Evolutionary conservation across 805 yeast genomes (phyloP).

Genomic region (Sungouiella blattae): DNA sequence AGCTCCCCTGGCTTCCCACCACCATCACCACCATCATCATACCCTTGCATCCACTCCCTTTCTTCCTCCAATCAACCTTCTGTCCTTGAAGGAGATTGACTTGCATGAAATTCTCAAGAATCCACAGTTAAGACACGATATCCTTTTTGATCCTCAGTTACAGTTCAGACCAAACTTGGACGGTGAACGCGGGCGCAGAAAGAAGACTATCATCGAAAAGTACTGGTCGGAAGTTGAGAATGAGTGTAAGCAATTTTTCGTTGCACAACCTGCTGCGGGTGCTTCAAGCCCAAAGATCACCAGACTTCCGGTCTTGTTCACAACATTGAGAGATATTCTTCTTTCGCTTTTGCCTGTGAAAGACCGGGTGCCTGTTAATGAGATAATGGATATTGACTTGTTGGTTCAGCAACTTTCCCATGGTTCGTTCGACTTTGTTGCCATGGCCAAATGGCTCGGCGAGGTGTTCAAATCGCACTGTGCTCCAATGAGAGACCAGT

Average conservation of each 20-base stretch:
- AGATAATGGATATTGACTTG: constrained; percentile 72
- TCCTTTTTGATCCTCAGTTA: constrained; percentile 84
- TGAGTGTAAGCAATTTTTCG: constrained; percentile 54
- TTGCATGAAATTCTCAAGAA: constrained; percentile 83
- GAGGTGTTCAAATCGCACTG: constrained; percentile 81
- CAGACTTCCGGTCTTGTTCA: constrained; percentile 65
- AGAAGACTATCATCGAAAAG: constrained; percentile 69
- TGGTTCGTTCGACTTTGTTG: constrained; percentile 69
- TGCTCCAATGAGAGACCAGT: constrained; percentile 91
- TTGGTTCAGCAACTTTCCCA: constrained; percentile 70
- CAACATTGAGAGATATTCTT: constrained; percentile 74
- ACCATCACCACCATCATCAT: constrained; percentile 11
- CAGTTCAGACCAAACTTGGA: constrained; percentile 90
- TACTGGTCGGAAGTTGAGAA: constrained; percentile 77
- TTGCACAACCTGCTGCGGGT: constrained; percentile 14
- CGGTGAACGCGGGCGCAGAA: constrained; percentile 83
- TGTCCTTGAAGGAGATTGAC: constrained; percentile 80
- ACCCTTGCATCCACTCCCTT: constrained; percentile 31
- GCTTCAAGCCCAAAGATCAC: constrained; percentile 23
- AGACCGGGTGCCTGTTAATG: constrained; percentile 63
- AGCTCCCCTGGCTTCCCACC: constrained; percentile 7
- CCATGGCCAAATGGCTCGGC: constrained; percentile 71
- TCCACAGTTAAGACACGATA: constrained; percentile 91
- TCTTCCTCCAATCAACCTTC: constrained; percentile 80
- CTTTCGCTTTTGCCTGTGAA: constrained; percentile 72